A percentile compares a stretch with the other conserved stretches of the same genome.
These are phyloP conservation scores for Pichia gijzeniarum DNA, from an alignment of 805 yeast genomes.

Conservation along the genomic window DNA sequence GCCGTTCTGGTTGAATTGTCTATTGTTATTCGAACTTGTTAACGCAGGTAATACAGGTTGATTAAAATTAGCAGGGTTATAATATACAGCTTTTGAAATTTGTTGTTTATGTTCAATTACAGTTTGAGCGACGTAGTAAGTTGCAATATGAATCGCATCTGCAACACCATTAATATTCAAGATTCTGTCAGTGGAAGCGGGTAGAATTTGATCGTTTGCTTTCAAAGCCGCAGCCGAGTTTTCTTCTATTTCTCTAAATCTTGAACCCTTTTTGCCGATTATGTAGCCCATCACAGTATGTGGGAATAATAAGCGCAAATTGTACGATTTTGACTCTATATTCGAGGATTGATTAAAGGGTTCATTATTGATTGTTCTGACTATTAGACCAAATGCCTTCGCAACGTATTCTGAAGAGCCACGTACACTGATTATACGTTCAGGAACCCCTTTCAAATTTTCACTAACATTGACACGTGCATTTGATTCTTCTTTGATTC, in stretches of 20 bases:
- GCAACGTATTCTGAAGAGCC: slow-evolving; percentile 78
- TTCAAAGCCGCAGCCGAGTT: slow-evolving; percentile 69
- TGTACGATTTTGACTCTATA: slow-evolving; percentile 45
- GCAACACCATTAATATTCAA: slow-evolving; percentile 71
- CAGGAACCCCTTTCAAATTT: slow-evolving; percentile 63
- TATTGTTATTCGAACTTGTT: slow-evolving; percentile 1
- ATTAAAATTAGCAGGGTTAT: slow-evolving; percentile 47
- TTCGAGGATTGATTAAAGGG: slow-evolving; percentile 59
- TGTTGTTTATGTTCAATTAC: slow-evolving; percentile 55
- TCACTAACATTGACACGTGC: slow-evolving; percentile 69
- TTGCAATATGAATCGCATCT: slow-evolving; percentile 81
- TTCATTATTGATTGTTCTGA: slow-evolving; percentile 60
- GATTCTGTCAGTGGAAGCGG: slow-evolving; percentile 72
- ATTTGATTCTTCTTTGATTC: slow-evolving; percentile 54
- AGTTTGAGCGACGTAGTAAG: slow-evolving; percentile 66
- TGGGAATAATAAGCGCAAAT: slow-evolving; percentile 61
- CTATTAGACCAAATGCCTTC: slow-evolving; percentile 70
- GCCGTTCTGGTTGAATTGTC: background rate
- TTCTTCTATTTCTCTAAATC: slow-evolving; percentile 76
- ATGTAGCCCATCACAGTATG: slow-evolving; percentile 75
- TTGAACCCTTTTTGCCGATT: slow-evolving; percentile 70
- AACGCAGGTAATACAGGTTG: slow-evolving; percentile 17
- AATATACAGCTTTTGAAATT: slow-evolving; percentile 48
- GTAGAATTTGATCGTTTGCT: slow-evolving; percentile 67
- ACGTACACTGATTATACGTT: slow-evolving; percentile 64